Evolutionary conservation across 202 grass and related monocot genomes (phyloP).

Genomic region (Alloteropsis angusta): DNA sequence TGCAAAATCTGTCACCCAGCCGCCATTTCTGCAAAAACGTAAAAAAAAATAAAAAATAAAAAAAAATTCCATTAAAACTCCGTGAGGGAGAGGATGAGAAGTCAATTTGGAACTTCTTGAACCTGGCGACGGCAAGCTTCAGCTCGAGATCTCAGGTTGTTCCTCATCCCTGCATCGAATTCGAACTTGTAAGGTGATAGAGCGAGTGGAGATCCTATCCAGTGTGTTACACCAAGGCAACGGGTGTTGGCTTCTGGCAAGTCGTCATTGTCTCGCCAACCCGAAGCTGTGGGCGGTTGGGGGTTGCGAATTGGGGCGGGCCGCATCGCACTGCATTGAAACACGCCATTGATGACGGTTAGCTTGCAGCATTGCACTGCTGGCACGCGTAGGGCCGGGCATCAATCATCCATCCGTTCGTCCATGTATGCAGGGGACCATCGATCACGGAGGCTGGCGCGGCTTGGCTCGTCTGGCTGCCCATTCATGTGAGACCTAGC

Average conservation of each 20-base stretch:
- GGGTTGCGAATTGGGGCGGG: background rate
- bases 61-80: too few relatives aligned
- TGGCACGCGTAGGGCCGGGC: background rate
- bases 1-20: too few relatives aligned
- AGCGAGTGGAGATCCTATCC: too few relatives aligned
- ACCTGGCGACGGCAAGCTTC: too few relatives aligned
- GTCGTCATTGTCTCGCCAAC: constrained; percentile 20
- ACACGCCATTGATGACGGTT: constrained; percentile 10
- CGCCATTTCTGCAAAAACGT: too few relatives aligned
- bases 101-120: too few relatives aligned
- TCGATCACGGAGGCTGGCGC: background rate
- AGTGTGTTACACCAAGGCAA: too few relatives aligned
- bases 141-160: too few relatives aligned
- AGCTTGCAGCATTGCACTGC: background rate
- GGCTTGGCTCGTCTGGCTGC: background rate
- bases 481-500: constrained; percentile 12
- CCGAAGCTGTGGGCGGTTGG: background rate
- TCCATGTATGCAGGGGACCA: background rate
- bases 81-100: too few relatives aligned
- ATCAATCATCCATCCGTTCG: background rate
- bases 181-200: too few relatives aligned
- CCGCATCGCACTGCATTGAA: constrained; percentile 1
- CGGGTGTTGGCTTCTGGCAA: background rate
- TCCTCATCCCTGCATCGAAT: too few relatives aligned
- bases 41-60: too few relatives aligned